phyloP scores from a whole-genome alignment of 1,284 basidiomycete species.

The Pseudozyma sp. region DNA sequence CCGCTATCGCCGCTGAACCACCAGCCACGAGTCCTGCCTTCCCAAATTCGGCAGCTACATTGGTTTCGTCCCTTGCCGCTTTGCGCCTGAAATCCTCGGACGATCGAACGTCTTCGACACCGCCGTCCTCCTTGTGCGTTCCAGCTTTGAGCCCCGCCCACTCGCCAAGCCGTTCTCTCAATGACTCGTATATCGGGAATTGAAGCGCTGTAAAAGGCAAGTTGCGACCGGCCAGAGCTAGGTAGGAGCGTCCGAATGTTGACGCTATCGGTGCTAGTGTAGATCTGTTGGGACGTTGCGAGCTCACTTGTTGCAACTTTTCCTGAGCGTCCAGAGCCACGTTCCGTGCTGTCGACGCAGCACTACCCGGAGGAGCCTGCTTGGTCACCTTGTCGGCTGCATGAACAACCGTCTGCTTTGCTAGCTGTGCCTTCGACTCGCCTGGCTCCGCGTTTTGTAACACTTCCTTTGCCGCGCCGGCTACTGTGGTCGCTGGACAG shows the following conservation, averaged over 20 bases:
- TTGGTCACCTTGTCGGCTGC: conserved; percentile 36
- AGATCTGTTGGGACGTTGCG: conserved; percentile 5
- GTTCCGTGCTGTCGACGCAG: conserved; percentile 36
- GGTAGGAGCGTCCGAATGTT: conserved; percentile 47
- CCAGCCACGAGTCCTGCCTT: conserved; percentile 56
- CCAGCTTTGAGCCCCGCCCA: conserved; percentile 47
- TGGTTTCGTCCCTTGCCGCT: conserved; percentile 23
- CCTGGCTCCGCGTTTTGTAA: conserved; percentile 11
- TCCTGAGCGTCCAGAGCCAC: conserved; percentile 33
- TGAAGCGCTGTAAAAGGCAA: conserved; percentile 64
- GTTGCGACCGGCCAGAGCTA: conserved; percentile 59
- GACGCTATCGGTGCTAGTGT: conserved; percentile 26
- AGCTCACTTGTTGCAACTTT: conserved; percentile 16
- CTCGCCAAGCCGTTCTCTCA: conserved; percentile 34
- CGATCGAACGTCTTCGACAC: conserved; percentile 43
- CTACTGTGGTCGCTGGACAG: conserved; percentile 22
- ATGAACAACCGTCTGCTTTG: conserved; percentile 29
- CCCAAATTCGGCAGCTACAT: conserved; percentile 29
- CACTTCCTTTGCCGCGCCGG: conserved; percentile 28
- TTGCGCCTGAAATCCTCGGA: conserved; percentile 26
- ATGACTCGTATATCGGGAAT: conserved; percentile 62
- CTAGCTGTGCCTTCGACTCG: conserved; percentile 16
- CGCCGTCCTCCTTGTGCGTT: conserved; percentile 44
- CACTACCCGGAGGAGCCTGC: conserved; percentile 38
- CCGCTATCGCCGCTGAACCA: conserved; percentile 48